phyloP scores from a whole-genome alignment of 1,139 yeast genomes.

The Suhomyces atakaporum region DNA sequence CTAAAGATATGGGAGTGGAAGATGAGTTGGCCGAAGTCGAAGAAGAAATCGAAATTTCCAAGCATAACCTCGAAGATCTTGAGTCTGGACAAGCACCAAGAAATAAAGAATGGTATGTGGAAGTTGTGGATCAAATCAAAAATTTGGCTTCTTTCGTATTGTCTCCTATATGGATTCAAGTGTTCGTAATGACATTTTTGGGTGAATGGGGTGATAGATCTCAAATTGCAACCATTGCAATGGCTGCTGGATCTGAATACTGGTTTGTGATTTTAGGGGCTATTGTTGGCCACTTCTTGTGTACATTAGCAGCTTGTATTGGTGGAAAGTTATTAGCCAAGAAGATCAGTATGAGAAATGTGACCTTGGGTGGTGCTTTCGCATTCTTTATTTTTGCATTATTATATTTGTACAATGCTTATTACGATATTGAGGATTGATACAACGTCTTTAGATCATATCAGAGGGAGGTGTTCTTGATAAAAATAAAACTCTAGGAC shows the following conservation, averaged over 20 bases:
- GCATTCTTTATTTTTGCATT: constrained; percentile 84
- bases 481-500: too few species aligned
- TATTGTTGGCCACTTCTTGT: constrained; percentile 83
- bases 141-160: constrained; percentile 64
- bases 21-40: constrained; percentile 97
- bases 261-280: constrained; percentile 91
- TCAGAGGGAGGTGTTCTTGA: too few species aligned
- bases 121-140: constrained; percentile 36
- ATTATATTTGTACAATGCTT: constrained; percentile 74
- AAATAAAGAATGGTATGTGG: constrained; percentile 27
- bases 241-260: constrained; percentile 96
- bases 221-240: constrained; percentile 95
- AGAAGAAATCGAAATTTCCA: constrained; percentile 77
- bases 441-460: not conserved
- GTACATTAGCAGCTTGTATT: constrained; percentile 88
- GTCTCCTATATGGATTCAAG: constrained; percentile 93
- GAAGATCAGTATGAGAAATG: constrained; percentile 86
- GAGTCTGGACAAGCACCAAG: constrained; percentile 51
- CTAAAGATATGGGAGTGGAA: constrained; percentile 80
- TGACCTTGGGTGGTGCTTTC: constrained; percentile 85
- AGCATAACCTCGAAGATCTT: constrained; percentile 53
- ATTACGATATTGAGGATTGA: constrained; percentile 29
- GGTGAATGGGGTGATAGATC: constrained; percentile 99
- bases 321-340: constrained; percentile 93
- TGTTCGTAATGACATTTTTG: constrained; percentile 90